Evolutionary conservation across 768 basidiomycete species (phyloP).

Genomic region (Daedaleopsis sinensis): DNA sequence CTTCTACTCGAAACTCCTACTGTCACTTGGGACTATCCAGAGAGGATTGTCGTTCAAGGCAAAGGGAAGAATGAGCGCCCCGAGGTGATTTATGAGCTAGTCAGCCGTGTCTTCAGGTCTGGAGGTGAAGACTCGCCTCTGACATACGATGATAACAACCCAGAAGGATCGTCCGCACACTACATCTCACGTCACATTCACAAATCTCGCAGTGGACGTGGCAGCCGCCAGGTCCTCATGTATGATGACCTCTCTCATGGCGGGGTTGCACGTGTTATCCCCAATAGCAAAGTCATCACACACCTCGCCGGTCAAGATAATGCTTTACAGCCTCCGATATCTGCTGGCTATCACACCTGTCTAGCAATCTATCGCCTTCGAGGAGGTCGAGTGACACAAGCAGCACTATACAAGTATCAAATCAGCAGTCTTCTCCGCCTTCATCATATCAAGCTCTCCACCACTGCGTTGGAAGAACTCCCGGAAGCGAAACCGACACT

Average conservation of each 20-base stretch:
- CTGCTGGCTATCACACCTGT: not conserved
- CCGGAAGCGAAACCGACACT: not conserved
- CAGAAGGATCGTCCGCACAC: not conserved
- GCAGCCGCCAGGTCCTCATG: not conserved
- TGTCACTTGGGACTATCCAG: not conserved
- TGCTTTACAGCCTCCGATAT: not conserved
- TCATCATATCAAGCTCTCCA: not conserved
- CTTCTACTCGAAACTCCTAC: not conserved
- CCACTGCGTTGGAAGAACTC: not conserved
- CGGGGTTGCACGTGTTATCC: not conserved
- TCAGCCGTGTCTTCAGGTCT: too few relatives aligned
- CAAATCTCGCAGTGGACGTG: not conserved
- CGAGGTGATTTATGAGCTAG: too few relatives aligned
- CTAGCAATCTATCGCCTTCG: conserved; percentile 1
- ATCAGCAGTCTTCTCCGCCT: not conserved
- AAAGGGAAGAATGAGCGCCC: not conserved
- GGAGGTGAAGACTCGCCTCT: too few relatives aligned
- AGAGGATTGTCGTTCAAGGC: not conserved
- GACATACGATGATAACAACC: too few relatives aligned
- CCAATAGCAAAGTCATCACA: not conserved
- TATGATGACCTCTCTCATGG: not conserved
- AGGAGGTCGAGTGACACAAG: not conserved
- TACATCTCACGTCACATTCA: not conserved
- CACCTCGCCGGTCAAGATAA: not conserved
- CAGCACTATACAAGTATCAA: not conserved